Conservation (phyloP, 305 asterid species). For the Plantago lanceolata region DNA sequence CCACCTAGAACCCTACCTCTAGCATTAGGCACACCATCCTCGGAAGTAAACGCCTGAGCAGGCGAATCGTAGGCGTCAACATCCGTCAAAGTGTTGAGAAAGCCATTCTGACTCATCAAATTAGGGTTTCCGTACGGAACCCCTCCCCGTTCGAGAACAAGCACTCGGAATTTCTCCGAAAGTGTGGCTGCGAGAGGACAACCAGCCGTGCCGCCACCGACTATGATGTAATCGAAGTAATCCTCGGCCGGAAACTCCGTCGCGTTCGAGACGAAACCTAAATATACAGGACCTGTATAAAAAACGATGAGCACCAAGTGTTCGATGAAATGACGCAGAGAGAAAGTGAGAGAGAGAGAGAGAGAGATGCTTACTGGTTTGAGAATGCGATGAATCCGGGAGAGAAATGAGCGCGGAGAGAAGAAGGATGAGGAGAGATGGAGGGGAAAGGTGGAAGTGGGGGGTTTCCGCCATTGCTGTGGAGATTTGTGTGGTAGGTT, state of each 20-base stretch:
- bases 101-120: slow-evolving; percentile 75
- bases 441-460: not conserved
- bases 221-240: slow-evolving; percentile 20
- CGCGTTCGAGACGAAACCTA: slow-evolving; percentile 18
- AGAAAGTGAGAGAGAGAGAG: not conserved
- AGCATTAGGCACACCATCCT: slow-evolving; percentile 88
- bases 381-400: slow-evolving; percentile 8
- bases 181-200: slow-evolving; percentile 92
- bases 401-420: slow-evolving; percentile 13
- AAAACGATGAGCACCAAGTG: not conserved
- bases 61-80: slow-evolving; percentile 62
- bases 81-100: slow-evolving; percentile 51
- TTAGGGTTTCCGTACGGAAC: slow-evolving; percentile 51
- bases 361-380: slow-evolving; percentile 3
- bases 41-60: slow-evolving; percentile 74
- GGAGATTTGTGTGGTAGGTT: not conserved
- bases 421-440: not conserved
- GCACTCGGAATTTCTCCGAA: slow-evolving; percentile 57
- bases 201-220: slow-evolving; percentile 67
- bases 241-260: slow-evolving; percentile 17
- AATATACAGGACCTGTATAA: slow-evolving; percentile 16
- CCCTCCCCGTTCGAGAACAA: slow-evolving; percentile 86
- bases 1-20: slow-evolving; percentile 97
- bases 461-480: slow-evolving; percentile 13
- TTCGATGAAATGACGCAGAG: not conserved